These are phyloP conservation scores for Annulohypoxylon maeteangense DNA, from an alignment of 495 filamentous ascomycete species.

Conservation along the genomic window DNA sequence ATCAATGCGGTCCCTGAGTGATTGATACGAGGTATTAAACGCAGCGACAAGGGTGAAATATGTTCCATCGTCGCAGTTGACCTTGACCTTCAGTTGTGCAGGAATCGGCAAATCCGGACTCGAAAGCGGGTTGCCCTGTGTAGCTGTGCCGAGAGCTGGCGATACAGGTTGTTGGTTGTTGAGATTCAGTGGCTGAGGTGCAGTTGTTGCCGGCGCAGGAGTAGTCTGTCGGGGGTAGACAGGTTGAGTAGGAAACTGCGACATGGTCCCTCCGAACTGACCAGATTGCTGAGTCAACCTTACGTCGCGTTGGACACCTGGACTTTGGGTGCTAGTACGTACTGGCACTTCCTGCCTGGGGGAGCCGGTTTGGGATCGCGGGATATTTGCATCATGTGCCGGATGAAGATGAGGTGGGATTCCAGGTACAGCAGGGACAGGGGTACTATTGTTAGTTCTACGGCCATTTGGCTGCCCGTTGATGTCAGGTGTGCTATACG, in stretches of 20 bases:
- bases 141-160: conserved; percentile 49
- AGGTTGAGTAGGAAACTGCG: conserved; percentile 61
- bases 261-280: conserved; percentile 54
- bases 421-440: conserved; percentile 65
- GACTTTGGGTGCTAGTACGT: conserved; percentile 64
- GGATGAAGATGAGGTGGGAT: conserved; percentile 67
- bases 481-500: conserved; percentile 72
- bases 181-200: conserved; percentile 46
- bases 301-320: conserved; percentile 57
- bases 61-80: conserved; percentile 81
- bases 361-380: conserved; percentile 63
- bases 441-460: conserved; percentile 48
- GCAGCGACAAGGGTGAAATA: conserved; percentile 93
- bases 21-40: conserved; percentile 91
- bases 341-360: conserved; percentile 62
- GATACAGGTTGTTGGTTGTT: conserved; percentile 48
- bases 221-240: conserved; percentile 57
- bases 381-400: conserved; percentile 64
- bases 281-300: conserved; percentile 49
- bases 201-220: conserved; percentile 42
- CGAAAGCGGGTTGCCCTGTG: conserved; percentile 51
- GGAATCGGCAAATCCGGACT: conserved; percentile 69
- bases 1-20: conserved; percentile 95
- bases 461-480: conserved; percentile 57
- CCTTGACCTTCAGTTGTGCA: conserved; percentile 92